Conservation (phyloP, 345 rosid species). For the Sonneratia caseolaris region DNA sequence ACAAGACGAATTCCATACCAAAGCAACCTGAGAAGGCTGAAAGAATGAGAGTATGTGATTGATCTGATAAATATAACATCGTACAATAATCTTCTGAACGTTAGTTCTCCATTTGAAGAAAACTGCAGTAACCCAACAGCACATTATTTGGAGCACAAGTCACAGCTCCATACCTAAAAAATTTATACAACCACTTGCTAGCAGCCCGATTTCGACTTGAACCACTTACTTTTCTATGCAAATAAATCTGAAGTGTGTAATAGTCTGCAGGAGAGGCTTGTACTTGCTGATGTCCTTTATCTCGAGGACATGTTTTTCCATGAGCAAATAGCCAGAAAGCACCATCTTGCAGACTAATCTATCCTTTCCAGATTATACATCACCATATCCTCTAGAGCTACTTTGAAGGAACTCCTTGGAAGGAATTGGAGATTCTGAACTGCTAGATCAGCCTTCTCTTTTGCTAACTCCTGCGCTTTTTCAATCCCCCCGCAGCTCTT, state of each 20-base stretch:
- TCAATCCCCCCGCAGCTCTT: constrained; percentile 63
- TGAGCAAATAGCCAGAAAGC: not conserved
- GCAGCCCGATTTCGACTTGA: constrained; percentile 5
- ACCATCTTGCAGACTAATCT: constrained; percentile 23
- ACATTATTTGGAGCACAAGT: constrained; percentile 15
- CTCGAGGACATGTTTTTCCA: not conserved
- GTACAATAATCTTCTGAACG: constrained; percentile 7
- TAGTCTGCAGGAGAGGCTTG: not conserved
- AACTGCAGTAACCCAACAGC: constrained; percentile 8
- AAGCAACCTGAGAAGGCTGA: not conserved
- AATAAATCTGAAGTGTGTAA: not conserved
- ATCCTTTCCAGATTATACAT: constrained; percentile 84
- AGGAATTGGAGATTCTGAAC: constrained; percentile 59
- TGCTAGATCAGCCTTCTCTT: constrained; percentile 73
- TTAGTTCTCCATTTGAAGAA: constrained; percentile 4
- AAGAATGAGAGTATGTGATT: not conserved
- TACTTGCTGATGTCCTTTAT: not conserved
- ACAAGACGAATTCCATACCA: not conserved
- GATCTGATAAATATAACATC: not conserved
- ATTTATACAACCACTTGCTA: constrained; percentile 19
- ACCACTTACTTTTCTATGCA: not conserved
- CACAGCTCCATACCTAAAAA: constrained; percentile 20
- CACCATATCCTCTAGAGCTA: constrained; percentile 76
- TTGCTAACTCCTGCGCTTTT: constrained; percentile 64
- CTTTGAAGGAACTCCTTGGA: constrained; percentile 43